phyloP scores from a whole-genome alignment of 768 basidiomycete genomes.

The Thelephora ganbajun region DNA sequence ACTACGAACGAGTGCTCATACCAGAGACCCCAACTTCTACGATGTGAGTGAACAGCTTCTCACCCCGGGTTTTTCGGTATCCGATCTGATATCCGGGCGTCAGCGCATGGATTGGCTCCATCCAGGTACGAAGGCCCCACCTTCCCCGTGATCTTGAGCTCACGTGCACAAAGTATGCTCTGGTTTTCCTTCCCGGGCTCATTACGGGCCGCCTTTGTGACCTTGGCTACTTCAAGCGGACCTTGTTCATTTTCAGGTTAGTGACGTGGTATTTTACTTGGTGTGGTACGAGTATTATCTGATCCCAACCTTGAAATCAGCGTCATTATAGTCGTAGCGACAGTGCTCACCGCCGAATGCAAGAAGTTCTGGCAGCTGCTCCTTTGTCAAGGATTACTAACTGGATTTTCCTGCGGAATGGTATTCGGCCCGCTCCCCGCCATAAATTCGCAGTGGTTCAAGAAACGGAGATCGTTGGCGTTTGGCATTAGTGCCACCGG shows the following conservation, averaged over 20 bases:
- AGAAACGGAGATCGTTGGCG: slow-evolving; percentile 36
- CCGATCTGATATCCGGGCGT: neutral
- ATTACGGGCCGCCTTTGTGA: slow-evolving; percentile 61
- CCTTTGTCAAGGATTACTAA: slow-evolving; percentile 55
- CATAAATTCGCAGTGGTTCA: slow-evolving; percentile 64
- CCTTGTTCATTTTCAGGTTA: slow-evolving; percentile 22
- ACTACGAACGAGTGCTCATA: slow-evolving; percentile 46
- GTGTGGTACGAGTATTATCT: neutral
- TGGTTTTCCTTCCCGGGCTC: slow-evolving; percentile 49
- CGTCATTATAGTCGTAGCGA: slow-evolving; percentile 34
- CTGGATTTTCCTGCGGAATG: slow-evolving; percentile 37
- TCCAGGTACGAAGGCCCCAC: slow-evolving; percentile 31
- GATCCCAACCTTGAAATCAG: slow-evolving; percentile 17
- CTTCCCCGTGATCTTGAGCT: neutral
- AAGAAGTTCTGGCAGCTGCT: slow-evolving; percentile 67
- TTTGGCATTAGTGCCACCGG: slow-evolving; percentile 53
- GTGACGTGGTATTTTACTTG: neutral
- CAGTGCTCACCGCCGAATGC: slow-evolving; percentile 61
- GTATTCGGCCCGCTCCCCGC: slow-evolving; percentile 50
- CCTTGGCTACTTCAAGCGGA: slow-evolving; percentile 46
- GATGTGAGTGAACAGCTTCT: slow-evolving; percentile 29
- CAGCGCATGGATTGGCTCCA: slow-evolving; percentile 73
- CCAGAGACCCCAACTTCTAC: slow-evolving; percentile 36
- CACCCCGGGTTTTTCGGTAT: neutral
- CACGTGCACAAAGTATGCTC: slow-evolving; percentile 32